Evolutionary conservation across 768 basidiomycete genomes (phyloP), one percentile per base, ranked within the genome.

Genomic region (Leccinum ochraceum): DNA sequence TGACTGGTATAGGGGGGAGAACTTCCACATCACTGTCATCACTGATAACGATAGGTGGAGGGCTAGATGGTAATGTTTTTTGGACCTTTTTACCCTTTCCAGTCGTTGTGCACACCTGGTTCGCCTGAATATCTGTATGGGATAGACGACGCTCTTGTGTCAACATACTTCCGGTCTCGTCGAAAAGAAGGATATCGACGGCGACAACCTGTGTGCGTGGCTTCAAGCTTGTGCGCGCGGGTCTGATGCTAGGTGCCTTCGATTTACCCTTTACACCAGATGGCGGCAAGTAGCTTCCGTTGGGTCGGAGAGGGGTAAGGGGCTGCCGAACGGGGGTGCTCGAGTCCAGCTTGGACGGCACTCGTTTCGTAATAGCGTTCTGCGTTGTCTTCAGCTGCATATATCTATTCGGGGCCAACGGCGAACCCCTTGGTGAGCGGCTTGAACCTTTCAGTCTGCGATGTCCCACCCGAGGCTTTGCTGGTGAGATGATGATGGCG

Each of bases 131-230:
- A 54, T 79, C 76, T 17, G 79, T 74, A 51, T 79, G 76, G 4
- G 86, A 85, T 10, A 85, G 76, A 58, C 90, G 78, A 61, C 80
- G 76, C 70, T 92, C 90, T 67, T 84, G 80, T 58, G 79, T 82
- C 49, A 92, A 60, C 36, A 77, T 82, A 54, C 72, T 77, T 13
- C 90, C 90, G 32, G 76, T 68, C 32, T 81, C 79, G 69, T 92
- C 89, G 24, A 91, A 58, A 37, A 89, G 76, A 39, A 86, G 75
- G 54, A 92, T 91, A 51, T 92, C 87, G 54, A 90, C 76, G 44
- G 85, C 79, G 13, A 90, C 79, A 20, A 83, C 71, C 1, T 84
- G 82, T 1, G 80, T 76, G 44, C 76, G 75, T 7, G 79, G 75
- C 69, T 72, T 76, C 68, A 79, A 61, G 53, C 72, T 76, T 3